phyloP scores from a whole-genome alignment of 116 monocot species.

The Cymodocea nodosa region DNA sequence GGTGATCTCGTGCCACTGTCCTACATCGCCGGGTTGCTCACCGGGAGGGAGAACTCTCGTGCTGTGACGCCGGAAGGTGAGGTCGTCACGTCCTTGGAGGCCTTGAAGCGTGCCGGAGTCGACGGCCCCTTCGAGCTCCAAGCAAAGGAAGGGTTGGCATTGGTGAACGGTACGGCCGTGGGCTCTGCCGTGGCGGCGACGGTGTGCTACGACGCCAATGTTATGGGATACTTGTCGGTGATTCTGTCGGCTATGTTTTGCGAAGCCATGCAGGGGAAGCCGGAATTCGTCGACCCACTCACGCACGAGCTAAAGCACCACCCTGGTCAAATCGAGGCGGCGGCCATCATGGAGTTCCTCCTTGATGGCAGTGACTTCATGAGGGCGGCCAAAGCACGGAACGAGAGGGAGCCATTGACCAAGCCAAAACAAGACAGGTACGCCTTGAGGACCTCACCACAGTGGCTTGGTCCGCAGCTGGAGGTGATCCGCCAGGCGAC shows the following conservation, averaged over 20 bases:
- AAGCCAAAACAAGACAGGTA: slow-evolving; percentile 31
- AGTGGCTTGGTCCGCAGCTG: slow-evolving; percentile 28
- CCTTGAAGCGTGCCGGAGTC: slow-evolving; percentile 11
- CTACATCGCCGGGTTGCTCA: slow-evolving; percentile 26
- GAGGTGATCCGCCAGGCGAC: slow-evolving; percentile 27
- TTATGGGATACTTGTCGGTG: slow-evolving; percentile 13
- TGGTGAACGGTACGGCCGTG: slow-evolving; percentile 30
- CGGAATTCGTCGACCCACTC: slow-evolving; percentile 26
- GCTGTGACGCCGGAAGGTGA: slow-evolving; percentile 8
- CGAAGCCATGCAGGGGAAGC: slow-evolving; percentile 33
- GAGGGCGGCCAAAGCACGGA: slow-evolving; percentile 11
- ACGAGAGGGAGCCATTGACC: slow-evolving; percentile 20
- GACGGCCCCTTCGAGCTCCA: slow-evolving; percentile 16
- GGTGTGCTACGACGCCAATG: slow-evolving; percentile 23
- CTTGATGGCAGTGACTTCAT: slow-evolving; percentile 26
- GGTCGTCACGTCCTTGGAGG: slow-evolving; percentile 12
- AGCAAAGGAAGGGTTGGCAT: slow-evolving; percentile 30
- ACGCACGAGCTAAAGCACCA: slow-evolving; percentile 40
- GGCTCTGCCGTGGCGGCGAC: slow-evolving; percentile 25
- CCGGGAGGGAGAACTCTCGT: slow-evolving; percentile 16
- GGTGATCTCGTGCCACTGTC: slow-evolving; percentile 32
- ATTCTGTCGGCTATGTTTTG: slow-evolving; percentile 24
- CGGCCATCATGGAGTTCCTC: slow-evolving; percentile 25
- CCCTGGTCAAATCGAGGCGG: slow-evolving; percentile 33
- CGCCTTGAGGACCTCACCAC: slow-evolving; percentile 16